These are phyloP conservation scores for Psilocybe sp. DNA, from an alignment of 768 basidiomycete species.

Conservation along the genomic window DNA sequence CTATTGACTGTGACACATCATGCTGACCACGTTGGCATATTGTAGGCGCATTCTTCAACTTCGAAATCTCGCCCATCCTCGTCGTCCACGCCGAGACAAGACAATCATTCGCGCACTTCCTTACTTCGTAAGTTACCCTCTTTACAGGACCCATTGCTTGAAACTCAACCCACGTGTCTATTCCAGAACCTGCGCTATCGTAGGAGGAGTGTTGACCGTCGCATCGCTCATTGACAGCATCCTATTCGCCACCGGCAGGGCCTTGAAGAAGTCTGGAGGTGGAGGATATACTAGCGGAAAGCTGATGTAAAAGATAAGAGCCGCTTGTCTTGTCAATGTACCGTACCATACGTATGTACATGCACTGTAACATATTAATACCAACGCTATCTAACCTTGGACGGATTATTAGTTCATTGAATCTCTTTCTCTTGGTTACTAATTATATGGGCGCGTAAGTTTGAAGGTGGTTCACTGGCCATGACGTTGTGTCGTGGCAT, in stretches of 20 bases:
- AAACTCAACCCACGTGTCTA: background rate
- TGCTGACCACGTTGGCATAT: background rate
- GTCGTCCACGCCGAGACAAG: slow-evolving; percentile 88
- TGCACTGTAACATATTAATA: slow-evolving; percentile 22
- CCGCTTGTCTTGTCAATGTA: slow-evolving; percentile 6
- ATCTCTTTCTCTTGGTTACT: background rate
- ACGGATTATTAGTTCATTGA: background rate
- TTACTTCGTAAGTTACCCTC: slow-evolving; percentile 77
- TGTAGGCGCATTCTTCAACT: slow-evolving; percentile 84
- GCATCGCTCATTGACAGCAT: slow-evolving; percentile 85
- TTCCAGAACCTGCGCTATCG: slow-evolving; percentile 89
- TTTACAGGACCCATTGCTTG: background rate
- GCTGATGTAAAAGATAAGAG: slow-evolving; percentile 36
- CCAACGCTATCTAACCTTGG: slow-evolving; percentile 12
- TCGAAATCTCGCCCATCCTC: slow-evolving; percentile 95
- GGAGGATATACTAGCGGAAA: slow-evolving; percentile 34
- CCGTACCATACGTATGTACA: slow-evolving; percentile 12
- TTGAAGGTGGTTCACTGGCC: no score
- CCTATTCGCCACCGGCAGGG: slow-evolving; percentile 78
- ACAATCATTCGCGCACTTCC: slow-evolving; percentile 96
- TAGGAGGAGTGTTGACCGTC: slow-evolving; percentile 95
- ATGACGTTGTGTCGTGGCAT: no score
- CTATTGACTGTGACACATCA: background rate
- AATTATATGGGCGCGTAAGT: no score
- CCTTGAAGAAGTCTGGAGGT: slow-evolving; percentile 59